phyloP scores from a whole-genome alignment of 345 rosid genomes.

The Heritiera fomes region DNA sequence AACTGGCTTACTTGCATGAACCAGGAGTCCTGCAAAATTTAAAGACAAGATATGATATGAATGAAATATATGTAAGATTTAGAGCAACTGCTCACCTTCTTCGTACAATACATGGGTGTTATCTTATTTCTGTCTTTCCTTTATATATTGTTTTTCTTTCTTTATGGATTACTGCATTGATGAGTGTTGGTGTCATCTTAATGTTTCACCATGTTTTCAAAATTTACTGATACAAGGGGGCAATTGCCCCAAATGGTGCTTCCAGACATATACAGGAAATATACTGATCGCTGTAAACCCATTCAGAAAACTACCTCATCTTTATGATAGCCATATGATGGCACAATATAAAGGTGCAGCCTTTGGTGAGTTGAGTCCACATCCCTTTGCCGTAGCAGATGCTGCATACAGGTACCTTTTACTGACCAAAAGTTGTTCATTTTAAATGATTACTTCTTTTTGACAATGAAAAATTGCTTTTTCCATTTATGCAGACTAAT shows the following conservation, averaged over 20 bases:
- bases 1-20: slow-evolving; percentile 96
- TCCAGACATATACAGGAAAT: slow-evolving; percentile 86
- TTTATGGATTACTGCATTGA: slow-evolving; percentile 16
- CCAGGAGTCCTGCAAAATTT: slow-evolving; percentile 97
- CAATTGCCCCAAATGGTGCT: slow-evolving; percentile 33
- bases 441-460: slow-evolving; percentile 17
- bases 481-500: slow-evolving; percentile 62
- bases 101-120: slow-evolving; percentile 17
- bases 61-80: slow-evolving; percentile 90
- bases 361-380: slow-evolving; percentile 97
- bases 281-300: slow-evolving; percentile 97
- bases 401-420: slow-evolving; percentile 82
- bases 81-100: slow-evolving; percentile 17
- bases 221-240: slow-evolving; percentile 11
- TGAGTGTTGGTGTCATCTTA: slow-evolving; percentile 15
- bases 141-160: not conserved
- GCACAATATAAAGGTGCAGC: slow-evolving; percentile 91
- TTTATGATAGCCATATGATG: slow-evolving; percentile 96
- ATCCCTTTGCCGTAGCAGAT: slow-evolving; percentile 99
- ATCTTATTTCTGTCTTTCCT: not conserved
- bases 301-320: slow-evolving; percentile 88
- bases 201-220: slow-evolving; percentile 13
- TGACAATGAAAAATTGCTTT: slow-evolving; percentile 30
- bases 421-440: not conserved
- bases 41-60: slow-evolving; percentile 94